A percentile compares a stretch with the other conserved stretches of the same genome.
Evolutionary conservation across 2,329 filamentous ascomycete species (phyloP).

Genomic region (Talaromyces sp.): DNA sequence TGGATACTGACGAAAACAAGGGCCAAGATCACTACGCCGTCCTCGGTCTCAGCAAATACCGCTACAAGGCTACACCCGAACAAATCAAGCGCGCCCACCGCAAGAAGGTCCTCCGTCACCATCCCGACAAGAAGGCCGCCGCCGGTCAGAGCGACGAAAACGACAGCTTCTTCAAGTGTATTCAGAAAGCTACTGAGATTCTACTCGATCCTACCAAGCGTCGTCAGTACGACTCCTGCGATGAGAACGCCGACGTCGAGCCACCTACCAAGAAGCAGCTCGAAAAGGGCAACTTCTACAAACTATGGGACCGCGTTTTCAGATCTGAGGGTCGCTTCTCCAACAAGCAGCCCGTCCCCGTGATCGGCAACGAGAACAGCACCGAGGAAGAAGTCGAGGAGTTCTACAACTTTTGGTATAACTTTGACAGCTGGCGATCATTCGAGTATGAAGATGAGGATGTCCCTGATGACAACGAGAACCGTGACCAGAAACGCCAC

Average conservation of each 20-base stretch:
- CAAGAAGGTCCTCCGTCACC: constrained; percentile 99
- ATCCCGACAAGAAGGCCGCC: constrained; percentile 98
- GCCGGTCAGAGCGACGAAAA: constrained; percentile 76
- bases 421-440: constrained; percentile 95
- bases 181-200: constrained; percentile 94
- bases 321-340: constrained; percentile 91
- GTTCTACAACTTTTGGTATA: constrained; percentile 99
- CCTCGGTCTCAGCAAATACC: constrained; percentile 86
- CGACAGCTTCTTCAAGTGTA: constrained; percentile 99
- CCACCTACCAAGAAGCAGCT: constrained; percentile 89
- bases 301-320: constrained; percentile 87
- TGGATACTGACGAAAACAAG: constrained; percentile 44
- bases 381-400: constrained; percentile 84
- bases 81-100: constrained; percentile 99
- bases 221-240: constrained; percentile 93
- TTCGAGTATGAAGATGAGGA: constrained; percentile 99
- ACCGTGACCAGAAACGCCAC: constrained; percentile 97
- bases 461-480: constrained; percentile 97
- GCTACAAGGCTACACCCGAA: constrained; percentile 88
- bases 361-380: constrained; percentile 78
- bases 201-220: constrained; percentile 88
- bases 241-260: constrained; percentile 87
- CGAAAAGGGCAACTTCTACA: constrained; percentile 87
- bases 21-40: constrained; percentile 97
- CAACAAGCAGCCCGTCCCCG: constrained; percentile 81